Evolutionary conservation across 2,329 filamentous ascomycete species (phyloP), one percentile per base, ranked within the genome.

Genomic region (Dactylellina drechsleri): DNA sequence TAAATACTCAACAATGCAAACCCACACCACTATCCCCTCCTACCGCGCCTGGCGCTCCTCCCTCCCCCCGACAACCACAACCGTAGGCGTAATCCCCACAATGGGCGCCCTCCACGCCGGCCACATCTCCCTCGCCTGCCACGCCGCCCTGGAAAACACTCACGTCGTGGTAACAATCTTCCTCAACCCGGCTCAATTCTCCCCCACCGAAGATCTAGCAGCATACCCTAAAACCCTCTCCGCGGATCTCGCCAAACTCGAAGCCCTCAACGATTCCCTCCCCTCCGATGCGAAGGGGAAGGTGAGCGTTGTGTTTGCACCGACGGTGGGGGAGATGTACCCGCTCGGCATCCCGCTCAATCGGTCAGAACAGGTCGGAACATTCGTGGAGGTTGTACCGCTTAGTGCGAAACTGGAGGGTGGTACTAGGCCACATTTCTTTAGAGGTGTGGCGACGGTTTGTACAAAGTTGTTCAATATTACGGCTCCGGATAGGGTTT

Each of bases 51-150:
- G 90, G 85, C 89, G 92, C 41, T 86, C 84, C 20, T 86, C 88
- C 47, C 88, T 93, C 74, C 83, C 88, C 41, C 83, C 88, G 73
- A 2, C 31, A 36, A 85, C 89, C 79, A 87, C 90, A 79, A 89
- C 89, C 52, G 89, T 99, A 70, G 92, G 91, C 72, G 88, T 99
- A 28, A 93, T 99, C 41, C 95, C 95, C 0, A 99, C 95, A 36
- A 98, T 99, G 95, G 95, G 95, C 77, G 95, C 95, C 58, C 86
- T 99, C n/a, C 95, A 99, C 82, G 87, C 89, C 66, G 95, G 95
- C 47, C 95, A 99, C 83, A 83, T 97, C 60, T 91, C 91, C 2
- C 87, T 99, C 20, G 91, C 97, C 79, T 91, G 92, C 72, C 87
- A 89, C 78, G 95, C 95, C 2, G 93, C 93, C 0, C 85, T 86